These are phyloP conservation scores for Leucocoprinus sp. DNA, from an alignment of 768 basidiomycete species.

Conservation along the genomic window DNA sequence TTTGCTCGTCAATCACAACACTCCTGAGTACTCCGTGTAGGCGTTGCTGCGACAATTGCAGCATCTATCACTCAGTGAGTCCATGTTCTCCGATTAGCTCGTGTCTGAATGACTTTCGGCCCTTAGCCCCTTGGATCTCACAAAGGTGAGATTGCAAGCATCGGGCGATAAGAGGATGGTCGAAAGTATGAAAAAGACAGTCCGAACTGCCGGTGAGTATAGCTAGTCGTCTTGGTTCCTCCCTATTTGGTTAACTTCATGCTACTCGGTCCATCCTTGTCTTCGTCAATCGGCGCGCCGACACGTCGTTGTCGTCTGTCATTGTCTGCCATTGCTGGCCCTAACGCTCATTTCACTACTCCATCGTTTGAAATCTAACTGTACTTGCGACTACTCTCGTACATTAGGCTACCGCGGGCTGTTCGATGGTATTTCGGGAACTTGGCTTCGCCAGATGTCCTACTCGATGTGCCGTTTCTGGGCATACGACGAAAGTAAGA, in stretches of 20 bases:
- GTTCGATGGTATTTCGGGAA: constrained; percentile 82
- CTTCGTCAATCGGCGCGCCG: constrained; percentile 24
- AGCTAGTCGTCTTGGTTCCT: constrained; percentile 22
- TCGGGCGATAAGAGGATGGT: constrained; percentile 91
- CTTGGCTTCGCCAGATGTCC: constrained; percentile 88
- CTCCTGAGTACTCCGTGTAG: constrained; percentile 21
- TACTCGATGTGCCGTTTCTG: constrained; percentile 92
- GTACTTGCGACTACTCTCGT: neutral
- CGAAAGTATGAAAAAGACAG: constrained; percentile 72
- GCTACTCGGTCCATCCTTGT: neutral
- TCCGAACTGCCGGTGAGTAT: constrained; percentile 60
- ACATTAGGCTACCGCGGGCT: constrained; percentile 55
- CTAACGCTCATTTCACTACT: neutral
- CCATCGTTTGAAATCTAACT: neutral
- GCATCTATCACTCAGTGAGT: constrained; percentile 81
- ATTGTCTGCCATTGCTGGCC: neutral
- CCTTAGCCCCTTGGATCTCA: constrained; percentile 71
- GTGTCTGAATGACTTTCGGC: neutral
- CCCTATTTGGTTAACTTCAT: constrained; percentile 9
- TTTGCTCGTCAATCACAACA: neutral
- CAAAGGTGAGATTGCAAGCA: constrained; percentile 87
- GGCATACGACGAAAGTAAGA: constrained; percentile 90
- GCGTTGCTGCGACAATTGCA: constrained; percentile 77
- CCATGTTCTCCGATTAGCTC: neutral
- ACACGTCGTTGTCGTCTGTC: constrained; percentile 17